Base-by-base conservation (phyloP, 2,329 filamentous ascomycete genomes). In the Aspergillus sp. region DNA sequence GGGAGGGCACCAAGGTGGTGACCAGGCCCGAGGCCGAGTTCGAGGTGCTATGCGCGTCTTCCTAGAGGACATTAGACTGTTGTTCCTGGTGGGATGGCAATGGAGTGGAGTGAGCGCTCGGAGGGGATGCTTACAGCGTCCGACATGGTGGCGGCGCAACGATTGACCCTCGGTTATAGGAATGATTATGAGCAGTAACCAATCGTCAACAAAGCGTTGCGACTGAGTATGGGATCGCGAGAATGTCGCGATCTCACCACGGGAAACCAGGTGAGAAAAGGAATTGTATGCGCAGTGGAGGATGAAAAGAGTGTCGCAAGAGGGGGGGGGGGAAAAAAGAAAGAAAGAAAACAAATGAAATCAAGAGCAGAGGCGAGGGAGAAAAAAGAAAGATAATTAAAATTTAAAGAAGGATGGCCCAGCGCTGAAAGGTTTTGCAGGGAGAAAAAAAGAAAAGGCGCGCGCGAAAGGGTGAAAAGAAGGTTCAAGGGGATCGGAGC, bases 1-100 rank as follows among this genome's bases (percentile, higher is more conserved):
- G 62, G 23, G 79, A 73, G 5, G 76, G 74, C 16, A 79, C 60
- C 38, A 83, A 66, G 13, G 78, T 80, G 38, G 76, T 71, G 25
- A 83, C 54, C 47, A 83, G 67, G 14, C 73, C 76, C 6, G 75
- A 77, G 14, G 72, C 64, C 4, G 76, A 75, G 17, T 70, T 69
- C 19, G 71, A 67, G 17, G 61, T 50, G 17, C 55, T 45, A 16
- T 58, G 20, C 16, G 55, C 45, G 19, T 62, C 53, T 23, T 44
- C 38, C 50, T 52, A 17, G 23, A 13, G 6, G n/a, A 14, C 16
- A 20, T 52, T 23, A 48, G 31, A 48, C 16, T 5, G 36, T n/a
- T 40, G 16, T 13, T 7, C 7, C 6, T 13, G 29, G 13, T 6
- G 29, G 29, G 29, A 32, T 10, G 7, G 13, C 14, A 38, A 16